Base-by-base conservation (phyloP, 257 asterid species). In the Fraxinus anomala region DNA sequence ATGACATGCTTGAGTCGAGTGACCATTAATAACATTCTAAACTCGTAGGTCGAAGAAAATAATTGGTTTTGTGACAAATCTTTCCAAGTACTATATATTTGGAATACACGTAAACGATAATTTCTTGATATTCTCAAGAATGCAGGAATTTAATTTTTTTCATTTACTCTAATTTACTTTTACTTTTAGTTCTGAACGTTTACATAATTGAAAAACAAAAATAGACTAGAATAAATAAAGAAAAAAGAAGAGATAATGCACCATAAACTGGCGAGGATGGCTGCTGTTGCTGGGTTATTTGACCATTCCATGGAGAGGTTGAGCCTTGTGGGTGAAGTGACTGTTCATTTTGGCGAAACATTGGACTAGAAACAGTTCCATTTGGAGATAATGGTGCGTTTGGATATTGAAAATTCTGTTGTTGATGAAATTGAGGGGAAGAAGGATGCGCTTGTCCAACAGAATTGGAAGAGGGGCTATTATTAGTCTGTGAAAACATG, bases 221-320 rank as follows among this genome's bases (percentile, higher is more conserved):
- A 69, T 61, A 65, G 36, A 33, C 34, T 21, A 21, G 0, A 73
- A 44, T 31, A 77, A 28, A 19, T 11, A 59, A 30, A 49, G n/a
- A 33, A 33, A 51, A 31, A 79, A 66, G 36, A 51, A 80, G 74
- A 80, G 49, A 73, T 73, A 79, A 61, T 26, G 84, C 82, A 94
- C 98, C 96, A 78, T 94, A 89, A 81, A 73, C 89, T 19, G 97
- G 93, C 19, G 94, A 91, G 70, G 91, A 66, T 67, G 90, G 94
- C 82, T 91, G 98, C 83, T 91, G 95, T 42, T 91, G 97, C 76
- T 81, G 92, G 70, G 88, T 73, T 56, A 84, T 83, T 83, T 87
- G 91, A 51, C 87, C 89, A 79, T 86, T 88, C 99, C 96, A 91
- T 71, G 89, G 72, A 79, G 86, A 47, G 80, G 85, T 80, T 68